These are phyloP conservation scores for Colletotrichum horii DNA, from an alignment of 2,329 filamentous ascomycete genomes.

Conservation along the genomic window DNA sequence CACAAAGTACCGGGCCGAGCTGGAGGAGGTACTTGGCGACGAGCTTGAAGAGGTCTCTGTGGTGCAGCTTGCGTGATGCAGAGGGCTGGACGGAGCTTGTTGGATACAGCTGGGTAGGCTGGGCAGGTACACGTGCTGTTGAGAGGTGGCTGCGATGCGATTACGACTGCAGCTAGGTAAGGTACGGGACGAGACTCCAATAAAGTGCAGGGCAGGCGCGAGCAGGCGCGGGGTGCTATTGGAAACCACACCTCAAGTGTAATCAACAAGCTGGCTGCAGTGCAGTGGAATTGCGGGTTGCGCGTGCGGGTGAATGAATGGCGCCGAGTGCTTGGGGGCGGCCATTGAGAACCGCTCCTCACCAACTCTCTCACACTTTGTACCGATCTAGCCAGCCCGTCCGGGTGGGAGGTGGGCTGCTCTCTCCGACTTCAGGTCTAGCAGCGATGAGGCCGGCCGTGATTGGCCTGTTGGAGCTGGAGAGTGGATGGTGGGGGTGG, in stretches of 20 bases:
- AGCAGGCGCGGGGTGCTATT: not conserved
- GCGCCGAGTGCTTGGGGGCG: not conserved
- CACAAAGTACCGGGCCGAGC: not conserved
- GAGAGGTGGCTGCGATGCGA: not conserved
- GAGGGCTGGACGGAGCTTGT: not conserved
- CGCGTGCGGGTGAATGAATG: not conserved
- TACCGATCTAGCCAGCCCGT: not conserved
- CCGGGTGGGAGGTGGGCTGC: not conserved
- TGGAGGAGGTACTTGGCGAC: not conserved
- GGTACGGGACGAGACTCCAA: not conserved
- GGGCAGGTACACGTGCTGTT: not conserved
- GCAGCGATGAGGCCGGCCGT: not conserved
- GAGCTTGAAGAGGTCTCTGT: not conserved
- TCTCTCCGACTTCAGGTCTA: not conserved
- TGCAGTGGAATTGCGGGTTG: not conserved
- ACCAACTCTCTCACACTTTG: not conserved
- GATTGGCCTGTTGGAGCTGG: not conserved
- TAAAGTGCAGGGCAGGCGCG: not conserved
- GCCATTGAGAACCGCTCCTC: not conserved
- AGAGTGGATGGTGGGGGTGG: constrained; percentile 19
- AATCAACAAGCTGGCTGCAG: not conserved
- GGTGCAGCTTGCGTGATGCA: not conserved
- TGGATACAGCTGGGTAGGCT: not conserved
- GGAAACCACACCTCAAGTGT: too few relatives aligned
- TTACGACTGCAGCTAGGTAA: constrained; percentile 15